Evolutionary conservation across 2,329 filamentous ascomycete genomes (phyloP), one percentile per base, ranked within the genome.

Genomic region (Macrophomina tecta): DNA sequence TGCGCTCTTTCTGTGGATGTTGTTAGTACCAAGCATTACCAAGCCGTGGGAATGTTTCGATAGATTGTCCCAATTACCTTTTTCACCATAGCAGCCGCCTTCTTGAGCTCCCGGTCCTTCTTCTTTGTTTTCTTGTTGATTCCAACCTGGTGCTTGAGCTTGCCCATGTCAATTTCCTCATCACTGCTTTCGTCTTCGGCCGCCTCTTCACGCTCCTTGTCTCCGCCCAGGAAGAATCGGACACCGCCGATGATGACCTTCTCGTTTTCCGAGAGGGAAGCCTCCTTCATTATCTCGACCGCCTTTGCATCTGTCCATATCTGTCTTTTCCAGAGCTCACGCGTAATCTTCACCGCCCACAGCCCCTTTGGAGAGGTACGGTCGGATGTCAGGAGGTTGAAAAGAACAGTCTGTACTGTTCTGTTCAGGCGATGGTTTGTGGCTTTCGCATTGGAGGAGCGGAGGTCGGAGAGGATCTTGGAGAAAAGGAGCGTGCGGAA

Each of bases 121-220:
- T 98, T 98, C 77, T 91, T 94, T 16, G 89, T 91, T 84, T 98
- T 99, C 82, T 98, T 99, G 84, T 97, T 98, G 82, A 98, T 96
- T 51, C 89, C 91, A 34, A 89, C 86, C 78, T 95, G 91, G 78
- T 97, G 94, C 76, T 90, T 90, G 66, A 98, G 81, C 77, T 92
- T 91, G 67, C 86, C 88, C 72, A 99, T 86, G 76, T 98, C 93
- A 40, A 90, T 79, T 1, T 89, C 87, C 49, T 93, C 91, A 49
- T 96, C 92, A 71, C 93, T 91, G 74, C 91, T 94, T 79, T 89
- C 92, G 69, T 98, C 94, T 66, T 96, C 92, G 61, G 81, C 82
- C 1, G 92, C 84, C 73, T 97, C 94, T 77, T 99, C 95, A 71
- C 94, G 88, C 80, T 98, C 95, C 79, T 97, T 94, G 78, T 99